Percentiles rank a stretch among this genome's conserved stretches.
Conservation (phyloP, 306 rosid species). For the Rosa lucieae region DNA sequence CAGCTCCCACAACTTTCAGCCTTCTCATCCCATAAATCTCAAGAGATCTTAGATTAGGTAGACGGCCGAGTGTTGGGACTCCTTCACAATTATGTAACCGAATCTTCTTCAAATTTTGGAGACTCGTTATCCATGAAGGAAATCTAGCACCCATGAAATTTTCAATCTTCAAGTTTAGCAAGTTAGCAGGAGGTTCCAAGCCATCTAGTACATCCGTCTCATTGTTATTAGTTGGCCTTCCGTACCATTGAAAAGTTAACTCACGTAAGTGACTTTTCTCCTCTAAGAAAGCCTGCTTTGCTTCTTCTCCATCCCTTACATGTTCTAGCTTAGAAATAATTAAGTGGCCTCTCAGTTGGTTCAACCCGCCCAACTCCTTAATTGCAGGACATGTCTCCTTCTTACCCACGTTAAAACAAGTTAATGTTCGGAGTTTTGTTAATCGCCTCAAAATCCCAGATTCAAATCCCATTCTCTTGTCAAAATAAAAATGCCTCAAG, state of each 20-base stretch:
- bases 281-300: not conserved
- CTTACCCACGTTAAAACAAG: not conserved
- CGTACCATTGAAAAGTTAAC: too few relatives aligned
- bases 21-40: accelerated
- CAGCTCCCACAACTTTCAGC: not conserved
- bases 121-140: not conserved
- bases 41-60: not conserved
- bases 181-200: not conserved
- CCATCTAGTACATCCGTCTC: not conserved
- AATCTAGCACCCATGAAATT: not conserved
- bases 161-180: not conserved
- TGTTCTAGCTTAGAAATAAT: not conserved
- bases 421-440: not conserved
- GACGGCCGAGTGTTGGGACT: not conserved
- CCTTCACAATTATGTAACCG: not conserved
- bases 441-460: not conserved
- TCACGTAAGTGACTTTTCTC: not conserved
- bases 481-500: not conserved
- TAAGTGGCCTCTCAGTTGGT: not conserved
- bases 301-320: not conserved
- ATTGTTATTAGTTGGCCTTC: too few relatives aligned
- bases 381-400: not conserved
- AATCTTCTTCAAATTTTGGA: too few relatives aligned
- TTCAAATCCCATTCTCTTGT: not conserved
- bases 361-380: not conserved